Base-by-base conservation (phyloP, 257 asterid genomes). In the Mitragyna speciosa region DNA sequence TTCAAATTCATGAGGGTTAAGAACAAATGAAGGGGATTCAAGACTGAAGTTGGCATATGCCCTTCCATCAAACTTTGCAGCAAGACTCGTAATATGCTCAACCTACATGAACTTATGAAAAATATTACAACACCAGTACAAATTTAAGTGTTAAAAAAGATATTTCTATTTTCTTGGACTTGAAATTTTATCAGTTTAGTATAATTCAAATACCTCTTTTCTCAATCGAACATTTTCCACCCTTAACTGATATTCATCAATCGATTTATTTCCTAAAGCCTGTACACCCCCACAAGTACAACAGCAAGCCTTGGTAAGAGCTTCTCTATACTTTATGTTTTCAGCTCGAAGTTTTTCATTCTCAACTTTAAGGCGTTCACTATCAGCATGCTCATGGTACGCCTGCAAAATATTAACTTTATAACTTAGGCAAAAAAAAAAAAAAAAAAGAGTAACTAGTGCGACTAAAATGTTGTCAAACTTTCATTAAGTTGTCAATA, bases 301-400 rank as follows among this genome's bases (percentile, higher is more conserved):
- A 49, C 85, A 80, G 5, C 41, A 5, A 22, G 70, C 26, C 51
- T 41, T 49, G 12, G 61, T 61, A 1, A 83, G 36, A 43, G 72
- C 19, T 67, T 81, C 80, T 67, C 41, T 83, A 48, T 45, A 67
- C 12, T 76, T 68, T 15, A 72, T 5, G 54, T 83, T 76, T 30
- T 86, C 85, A 0, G 26, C 10, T 5, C 74, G 82, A 11, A 83
- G 74, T 59, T 54, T 86, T 8, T 81, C 84, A 26, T 81, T 83
- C 14, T 83, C 84, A 22, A 43, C 59, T 31, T 75, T 63, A 10
- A 86, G 89, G 0, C 66, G 76, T 36, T 39, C 0, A 68, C 72
- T 81, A 0, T 81, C 81, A 12, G 14, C 22, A 39, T 81, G 83
- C 72, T 78, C 85, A 11, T 45, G 51, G 64, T 83, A 75, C 3